Evolutionary conservation across 306 rosid genomes (phyloP).

Genomic region (Dryas octopetala): DNA sequence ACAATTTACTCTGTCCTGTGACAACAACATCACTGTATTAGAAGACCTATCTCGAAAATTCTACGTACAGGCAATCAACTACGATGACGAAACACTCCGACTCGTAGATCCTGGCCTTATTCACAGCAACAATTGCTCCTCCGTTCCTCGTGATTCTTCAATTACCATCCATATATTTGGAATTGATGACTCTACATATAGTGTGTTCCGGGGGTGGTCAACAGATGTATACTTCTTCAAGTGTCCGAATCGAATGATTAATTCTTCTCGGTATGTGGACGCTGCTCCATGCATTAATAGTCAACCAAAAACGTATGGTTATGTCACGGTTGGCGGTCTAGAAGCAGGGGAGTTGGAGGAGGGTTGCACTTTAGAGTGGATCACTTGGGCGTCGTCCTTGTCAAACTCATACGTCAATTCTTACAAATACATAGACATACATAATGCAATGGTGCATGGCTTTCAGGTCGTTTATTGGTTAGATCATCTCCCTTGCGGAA

Average conservation of each 20-base stretch:
- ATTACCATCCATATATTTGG: no score
- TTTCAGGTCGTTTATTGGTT: background rate
- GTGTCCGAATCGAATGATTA: background rate
- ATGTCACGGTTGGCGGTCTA: background rate
- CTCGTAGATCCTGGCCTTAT: background rate
- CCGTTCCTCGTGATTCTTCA: background rate
- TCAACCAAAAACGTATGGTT: background rate
- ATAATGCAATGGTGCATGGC: background rate
- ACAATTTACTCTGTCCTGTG: conserved; percentile 18
- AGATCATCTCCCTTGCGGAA: no score
- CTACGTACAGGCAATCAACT: conserved; percentile 29
- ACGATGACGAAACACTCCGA: background rate
- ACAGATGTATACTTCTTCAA: background rate
- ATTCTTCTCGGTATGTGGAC: conserved; percentile 2
- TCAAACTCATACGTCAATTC: no score
- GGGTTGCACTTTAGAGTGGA: conserved; percentile 1
- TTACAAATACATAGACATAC: background rate
- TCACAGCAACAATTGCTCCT: background rate
- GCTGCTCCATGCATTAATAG: background rate
- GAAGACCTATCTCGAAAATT: background rate
- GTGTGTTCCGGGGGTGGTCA: background rate
- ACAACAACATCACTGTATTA: conserved; percentile 16
- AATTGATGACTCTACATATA: fast-evolving
- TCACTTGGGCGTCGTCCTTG: background rate
- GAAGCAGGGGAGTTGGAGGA: background rate